Percentiles rank a stretch among this genome's conserved stretches.
phyloP scores from a whole-genome alignment of 2,329 filamentous ascomycete species.

The Dactylonectria macrodidyma region DNA sequence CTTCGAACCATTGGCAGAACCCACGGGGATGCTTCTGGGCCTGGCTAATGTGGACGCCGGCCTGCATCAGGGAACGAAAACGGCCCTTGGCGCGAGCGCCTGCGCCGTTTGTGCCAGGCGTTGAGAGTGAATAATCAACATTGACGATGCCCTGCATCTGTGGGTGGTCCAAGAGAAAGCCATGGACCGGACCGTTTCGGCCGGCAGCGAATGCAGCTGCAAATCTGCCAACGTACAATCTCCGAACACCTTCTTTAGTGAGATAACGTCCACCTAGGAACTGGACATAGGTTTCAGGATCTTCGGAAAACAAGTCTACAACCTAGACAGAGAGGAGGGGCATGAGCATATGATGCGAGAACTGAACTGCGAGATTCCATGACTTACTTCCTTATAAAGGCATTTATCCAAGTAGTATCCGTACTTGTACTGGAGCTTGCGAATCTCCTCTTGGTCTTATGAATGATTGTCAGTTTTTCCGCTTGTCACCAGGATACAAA shows the following conservation, averaged over 20 bases:
- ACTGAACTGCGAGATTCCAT: neutral
- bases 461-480: neutral
- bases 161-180: conserved; percentile 23
- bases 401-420: conserved; percentile 32
- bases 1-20: conserved; percentile 28
- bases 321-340: neutral
- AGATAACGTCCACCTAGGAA: conserved; percentile 19
- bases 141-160: conserved; percentile 29
- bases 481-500: neutral
- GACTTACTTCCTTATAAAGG: conserved; percentile 21
- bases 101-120: neutral
- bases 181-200: conserved; percentile 21
- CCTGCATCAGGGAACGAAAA: conserved; percentile 28
- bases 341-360: neutral
- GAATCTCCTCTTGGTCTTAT: conserved; percentile 25
- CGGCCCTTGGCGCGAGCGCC: conserved; percentile 22
- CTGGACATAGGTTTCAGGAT: conserved; percentile 20
- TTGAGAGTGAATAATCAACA: conserved; percentile 11
- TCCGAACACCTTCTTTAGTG: conserved; percentile 18
- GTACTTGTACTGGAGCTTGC: conserved; percentile 28
- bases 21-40: conserved; percentile 25
- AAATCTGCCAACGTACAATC: conserved; percentile 23
- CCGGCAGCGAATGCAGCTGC: conserved; percentile 9
- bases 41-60: conserved; percentile 24
- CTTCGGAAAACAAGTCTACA: conserved; percentile 22